Base-by-base conservation (phyloP, 805 yeast species). In the Candida oleophila region DNA sequence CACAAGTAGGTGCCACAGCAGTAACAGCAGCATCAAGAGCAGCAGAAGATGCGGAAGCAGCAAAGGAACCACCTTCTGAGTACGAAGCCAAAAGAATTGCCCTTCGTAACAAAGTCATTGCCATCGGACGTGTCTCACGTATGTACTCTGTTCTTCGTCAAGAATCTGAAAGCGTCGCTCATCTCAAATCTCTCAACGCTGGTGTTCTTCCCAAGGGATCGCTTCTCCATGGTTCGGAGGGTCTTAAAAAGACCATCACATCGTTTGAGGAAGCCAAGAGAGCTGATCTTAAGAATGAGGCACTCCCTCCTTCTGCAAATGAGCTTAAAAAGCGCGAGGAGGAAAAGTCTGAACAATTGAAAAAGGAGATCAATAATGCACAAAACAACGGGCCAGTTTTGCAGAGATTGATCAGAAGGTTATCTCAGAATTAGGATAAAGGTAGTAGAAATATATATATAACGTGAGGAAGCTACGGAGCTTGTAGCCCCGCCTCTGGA, bases 51-150 rank as follows among this genome's bases (percentile, higher is more conserved):
- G 30, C 21, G 38, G 33, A 35, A 34, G 36, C 44, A 16, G 37
- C 51, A 33, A 40, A 47, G 5, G 44, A 35, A 5, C 15, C 36
- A 16, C 12, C 19, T 16, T 14, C 42, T 3, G 44, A 59, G 4
- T 60, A 65, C 38, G 73, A 65, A 43, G 72, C 64, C 4, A 66
- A 69, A 52, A 55, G 68, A 42, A 57, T 78, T 54, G 84, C 89
- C 1, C 71, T 90, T 49, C 79, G 92, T 52, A 90, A 88, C 66
- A 92, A 92, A 74, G 87, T 94, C 44, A 68, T 92, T 57, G 98
- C 98, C 12, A 94, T 92, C 66, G 98, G 98, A n/a, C 81, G 96
- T 54, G 89, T 92, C 54, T 85, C 96, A 20, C 79, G 97, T 47
- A 89, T 92, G 96, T 91, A 87, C 68, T 85, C 83, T 51, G 85